Evolutionary conservation across 805 yeast genomes (phyloP).

Genomic region (Barnettozyma wickerhamii): DNA sequence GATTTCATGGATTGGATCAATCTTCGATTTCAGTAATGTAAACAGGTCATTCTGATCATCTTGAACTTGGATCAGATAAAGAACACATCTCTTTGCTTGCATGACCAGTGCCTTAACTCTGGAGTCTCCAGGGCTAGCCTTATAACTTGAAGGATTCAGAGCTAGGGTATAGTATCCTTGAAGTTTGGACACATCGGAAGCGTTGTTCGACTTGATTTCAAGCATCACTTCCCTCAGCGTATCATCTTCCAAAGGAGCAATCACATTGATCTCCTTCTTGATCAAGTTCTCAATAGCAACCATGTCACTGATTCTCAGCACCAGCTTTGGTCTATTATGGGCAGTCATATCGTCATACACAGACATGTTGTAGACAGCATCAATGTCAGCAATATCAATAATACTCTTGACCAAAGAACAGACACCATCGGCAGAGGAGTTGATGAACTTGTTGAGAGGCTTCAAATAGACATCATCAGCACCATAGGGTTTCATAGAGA

Average conservation of each 20-base stretch:
- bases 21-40: constrained; percentile 65
- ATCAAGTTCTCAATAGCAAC: constrained; percentile 40
- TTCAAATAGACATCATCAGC: constrained; percentile 61
- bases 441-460: constrained; percentile 73
- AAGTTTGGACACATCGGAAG: constrained; percentile 43
- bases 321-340: constrained; percentile 44
- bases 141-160: constrained; percentile 52
- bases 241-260: constrained; percentile 50
- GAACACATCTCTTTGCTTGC: constrained; percentile 78
- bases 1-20: constrained; percentile 64
- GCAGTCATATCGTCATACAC: constrained; percentile 67
- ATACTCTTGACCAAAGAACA: constrained; percentile 41
- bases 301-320: constrained; percentile 43
- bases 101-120: constrained; percentile 57
- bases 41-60: constrained; percentile 57
- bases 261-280: constrained; percentile 35
- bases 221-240: constrained; percentile 42
- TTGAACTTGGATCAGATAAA: constrained; percentile 82
- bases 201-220: constrained; percentile 38
- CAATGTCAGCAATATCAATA: constrained; percentile 53
- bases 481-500: constrained; percentile 64
- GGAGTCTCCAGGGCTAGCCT: constrained; percentile 44
- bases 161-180: constrained; percentile 53
- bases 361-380: constrained; percentile 53
- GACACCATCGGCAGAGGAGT: constrained; percentile 43